Evolutionary conservation across 306 rosid species (phyloP).

Genomic region (Quercus wislizeni): DNA sequence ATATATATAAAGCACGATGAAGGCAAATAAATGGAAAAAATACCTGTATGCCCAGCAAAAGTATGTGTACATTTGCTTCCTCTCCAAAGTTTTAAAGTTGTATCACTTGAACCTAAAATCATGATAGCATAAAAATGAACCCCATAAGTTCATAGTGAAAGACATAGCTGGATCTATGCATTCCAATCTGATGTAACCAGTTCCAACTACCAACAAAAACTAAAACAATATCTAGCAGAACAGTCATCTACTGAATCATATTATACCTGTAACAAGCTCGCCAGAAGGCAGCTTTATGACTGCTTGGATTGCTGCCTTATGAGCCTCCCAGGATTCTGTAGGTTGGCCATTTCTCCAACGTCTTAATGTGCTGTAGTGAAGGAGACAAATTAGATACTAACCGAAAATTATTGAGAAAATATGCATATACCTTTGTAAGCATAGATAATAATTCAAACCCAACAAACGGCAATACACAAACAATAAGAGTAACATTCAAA

Average conservation of each 20-base stretch:
- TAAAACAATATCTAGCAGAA: neutral
- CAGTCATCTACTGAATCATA: conserved; percentile 16
- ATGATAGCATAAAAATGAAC: conserved; percentile 16
- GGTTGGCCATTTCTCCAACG: conserved; percentile 81
- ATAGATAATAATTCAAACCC: neutral
- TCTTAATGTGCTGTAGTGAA: conserved; percentile 59
- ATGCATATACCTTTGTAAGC: neutral
- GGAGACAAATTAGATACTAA: conserved; percentile 12
- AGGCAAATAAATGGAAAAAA: neutral
- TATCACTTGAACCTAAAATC: conserved; percentile 77
- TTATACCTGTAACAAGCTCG: conserved; percentile 77
- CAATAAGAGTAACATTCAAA: neutral
- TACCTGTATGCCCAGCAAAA: conserved; percentile 88
- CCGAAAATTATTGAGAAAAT: neutral
- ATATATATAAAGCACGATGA: neutral
- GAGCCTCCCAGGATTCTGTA: conserved; percentile 84
- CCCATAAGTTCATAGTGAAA: conserved; percentile 18
- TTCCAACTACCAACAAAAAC: conserved; percentile 1
- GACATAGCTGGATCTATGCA: neutral
- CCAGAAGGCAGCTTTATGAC: conserved; percentile 83
- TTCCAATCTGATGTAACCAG: neutral
- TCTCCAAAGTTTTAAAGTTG: conserved; percentile 85
- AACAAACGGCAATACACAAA: neutral
- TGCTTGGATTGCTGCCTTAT: conserved; percentile 77
- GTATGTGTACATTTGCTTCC: conserved; percentile 77